A percentile compares a stretch with the other conserved stretches of the same genome.
Evolutionary conservation across 2,329 filamentous ascomycete genomes (phyloP).

Genomic region (Cordyceps farinosa): DNA sequence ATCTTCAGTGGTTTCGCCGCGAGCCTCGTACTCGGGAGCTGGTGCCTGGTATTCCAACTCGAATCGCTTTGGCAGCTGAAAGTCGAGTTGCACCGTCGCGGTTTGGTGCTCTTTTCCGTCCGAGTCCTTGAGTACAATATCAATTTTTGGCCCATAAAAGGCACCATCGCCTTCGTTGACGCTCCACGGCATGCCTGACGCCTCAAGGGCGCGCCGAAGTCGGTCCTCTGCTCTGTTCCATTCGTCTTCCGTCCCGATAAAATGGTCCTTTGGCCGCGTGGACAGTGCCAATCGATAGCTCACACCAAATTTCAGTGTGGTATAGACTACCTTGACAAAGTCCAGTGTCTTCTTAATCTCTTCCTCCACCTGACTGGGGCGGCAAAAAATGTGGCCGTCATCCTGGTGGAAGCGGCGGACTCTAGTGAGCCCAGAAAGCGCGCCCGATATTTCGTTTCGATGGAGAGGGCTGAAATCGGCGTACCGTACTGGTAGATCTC

Average conservation of each 20-base stretch:
- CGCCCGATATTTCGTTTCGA: conserved; percentile 79
- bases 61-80: conserved; percentile 82
- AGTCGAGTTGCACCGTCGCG: conserved; percentile 85
- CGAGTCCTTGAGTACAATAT: conserved; percentile 75
- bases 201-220: conserved; percentile 45
- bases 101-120: conserved; percentile 85
- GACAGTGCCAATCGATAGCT: conserved; percentile 74
- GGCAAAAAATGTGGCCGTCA: conserved; percentile 87
- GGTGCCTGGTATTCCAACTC: conserved; percentile 70
- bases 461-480: conserved; percentile 87
- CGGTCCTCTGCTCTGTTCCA: conserved; percentile 47
- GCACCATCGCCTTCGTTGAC: conserved; percentile 80
- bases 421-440: conserved; percentile 75
- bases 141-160: conserved; percentile 91
- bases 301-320: conserved; percentile 61
- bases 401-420: conserved; percentile 88
- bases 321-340: conserved; percentile 71
- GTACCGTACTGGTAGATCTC: conserved; percentile 77
- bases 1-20: conserved; percentile 49
- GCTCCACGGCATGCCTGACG: conserved; percentile 69
- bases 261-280: conserved; percentile 71
- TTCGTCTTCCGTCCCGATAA: conserved; percentile 69
- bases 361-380: conserved; percentile 67
- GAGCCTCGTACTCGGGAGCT: conserved; percentile 58
- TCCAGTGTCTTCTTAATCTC: conserved; percentile 72